Evolutionary conservation across 73 alveolate genomes (phyloP), one percentile per base, ranked within the genome.

Genomic region (Paraurostyla sp.): DNA sequence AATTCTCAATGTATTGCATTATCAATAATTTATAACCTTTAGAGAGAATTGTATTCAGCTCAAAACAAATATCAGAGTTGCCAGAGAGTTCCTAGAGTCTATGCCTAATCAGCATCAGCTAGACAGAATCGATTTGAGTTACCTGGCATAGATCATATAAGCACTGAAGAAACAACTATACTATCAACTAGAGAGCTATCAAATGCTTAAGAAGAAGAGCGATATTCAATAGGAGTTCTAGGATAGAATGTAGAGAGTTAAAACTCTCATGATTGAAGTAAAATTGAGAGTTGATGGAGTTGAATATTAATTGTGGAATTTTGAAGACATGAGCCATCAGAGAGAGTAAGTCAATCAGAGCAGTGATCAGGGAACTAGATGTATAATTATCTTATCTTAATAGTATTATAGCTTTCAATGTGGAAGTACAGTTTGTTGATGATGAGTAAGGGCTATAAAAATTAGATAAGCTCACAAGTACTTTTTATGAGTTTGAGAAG

Each of bases 351-450:
- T 6, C 23, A 16, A 65, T 65, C 41, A 65, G 41, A n/a, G n/a
- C n/a, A n/a, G n/a, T n/a, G 82, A 65, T 65, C 42, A 65, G 41
- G 82, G 82, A 2, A 65, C 60, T 16, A 32, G 82, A 65, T 65
- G 82, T 65, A 65, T 38, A 58, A 38, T 65, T 11, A 1, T 13
- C 16, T 65, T 65, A 18, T 11, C 4, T 1, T 38, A 38, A 38
- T 11, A 38, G 13, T 13, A 38, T 18, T 65, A 7, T 65, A 65
- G 82, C 82, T 1, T 65, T 65, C 23, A 65, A 65, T 38, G 82
- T 65, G 9, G 82, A 65, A 16, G 56, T 65, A 22, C 42, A 36
- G 6, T 65, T 65, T 6, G 36, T 38, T 36, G 46, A 9, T 1
- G 82, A 65, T 2, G 22, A 32, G 7, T 38, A 65, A 15, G 58